Conservation (phyloP, 2,329 filamentous ascomycete genomes). For the Leptographium galeiforme region DNA sequence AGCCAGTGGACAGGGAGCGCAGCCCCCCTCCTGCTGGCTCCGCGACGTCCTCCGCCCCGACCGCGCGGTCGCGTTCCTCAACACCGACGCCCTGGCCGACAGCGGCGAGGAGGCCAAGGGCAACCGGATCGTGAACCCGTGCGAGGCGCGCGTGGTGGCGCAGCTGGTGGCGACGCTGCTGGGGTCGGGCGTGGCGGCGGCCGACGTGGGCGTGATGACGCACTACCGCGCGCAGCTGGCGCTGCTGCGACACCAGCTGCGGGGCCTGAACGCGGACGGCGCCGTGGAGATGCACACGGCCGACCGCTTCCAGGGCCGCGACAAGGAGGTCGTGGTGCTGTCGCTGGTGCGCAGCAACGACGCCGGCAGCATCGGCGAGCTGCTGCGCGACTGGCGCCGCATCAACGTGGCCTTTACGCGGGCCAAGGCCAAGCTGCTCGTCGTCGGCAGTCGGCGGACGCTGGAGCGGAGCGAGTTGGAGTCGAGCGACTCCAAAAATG, state of each 20-base stretch:
- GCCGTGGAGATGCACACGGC: conserved; percentile 88
- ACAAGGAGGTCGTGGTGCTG: conserved; percentile 86
- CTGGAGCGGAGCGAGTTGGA: conserved; percentile 25
- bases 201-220: conserved; percentile 86
- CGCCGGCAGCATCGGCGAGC: conserved; percentile 68
- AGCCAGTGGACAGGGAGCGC: conserved; percentile 7
- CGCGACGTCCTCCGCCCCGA: conserved; percentile 54
- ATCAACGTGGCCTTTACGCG: conserved; percentile 95
- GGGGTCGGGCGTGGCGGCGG: conserved; percentile 56
- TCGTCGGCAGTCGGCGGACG: conserved; percentile 72
- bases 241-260: conserved; percentile 61
- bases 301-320: conserved; percentile 89
- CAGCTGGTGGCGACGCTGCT: conserved; percentile 75
- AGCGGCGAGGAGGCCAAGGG: conserved; percentile 64
- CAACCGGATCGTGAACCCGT: conserved; percentile 74
- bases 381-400: conserved; percentile 80
- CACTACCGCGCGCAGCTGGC: conserved; percentile 90
- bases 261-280: conserved; percentile 19
- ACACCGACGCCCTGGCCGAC: conserved; percentile 64
- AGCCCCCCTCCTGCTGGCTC: conserved; percentile 57
- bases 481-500: neutral
- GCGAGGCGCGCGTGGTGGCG: conserved; percentile 64
- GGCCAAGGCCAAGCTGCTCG: conserved; percentile 80
- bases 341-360: conserved; percentile 82
- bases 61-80: conserved; percentile 71